These are phyloP conservation scores for Westerdykella ornata DNA, from an alignment of 2,329 filamentous ascomycete genomes.

Conservation along the genomic window DNA sequence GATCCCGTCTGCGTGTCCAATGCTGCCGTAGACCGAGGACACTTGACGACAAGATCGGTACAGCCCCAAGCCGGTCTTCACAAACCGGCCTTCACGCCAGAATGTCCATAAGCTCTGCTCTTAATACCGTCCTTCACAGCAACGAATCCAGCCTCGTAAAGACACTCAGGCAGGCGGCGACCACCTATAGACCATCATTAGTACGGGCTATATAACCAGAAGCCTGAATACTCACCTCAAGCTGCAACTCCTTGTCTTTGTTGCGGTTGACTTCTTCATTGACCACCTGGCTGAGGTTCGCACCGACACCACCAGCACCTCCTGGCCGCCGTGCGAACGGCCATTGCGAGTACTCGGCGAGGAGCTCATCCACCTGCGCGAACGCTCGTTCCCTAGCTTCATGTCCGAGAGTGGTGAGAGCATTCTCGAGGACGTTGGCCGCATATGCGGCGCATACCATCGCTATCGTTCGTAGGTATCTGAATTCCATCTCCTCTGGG, in stretches of 20 bases:
- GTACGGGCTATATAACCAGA: conserved; percentile 5
- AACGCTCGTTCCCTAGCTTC: conserved; percentile 92
- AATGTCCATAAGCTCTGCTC: no score
- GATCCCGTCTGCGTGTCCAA: no score
- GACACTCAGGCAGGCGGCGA: conserved; percentile 92
- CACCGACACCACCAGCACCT: conserved; percentile 76
- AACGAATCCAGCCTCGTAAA: conserved; percentile 96
- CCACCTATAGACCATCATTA: conserved; percentile 49
- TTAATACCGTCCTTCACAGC: conserved; percentile 50
- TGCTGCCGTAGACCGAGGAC: no score
- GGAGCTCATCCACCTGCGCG: conserved; percentile 89
- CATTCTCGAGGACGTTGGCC: conserved; percentile 96
- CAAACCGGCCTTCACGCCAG: not conserved
- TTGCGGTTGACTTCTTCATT: conserved; percentile 76
- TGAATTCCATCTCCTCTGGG: conserved; percentile 88
- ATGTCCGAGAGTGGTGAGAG: conserved; percentile 86
- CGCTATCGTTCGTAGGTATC: conserved; percentile 81
- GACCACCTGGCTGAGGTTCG: conserved; percentile 83
- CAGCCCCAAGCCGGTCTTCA: no score
- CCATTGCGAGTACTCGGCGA: conserved; percentile 96
- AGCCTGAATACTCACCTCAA: conserved; percentile 61
- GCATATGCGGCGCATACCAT: conserved; percentile 99
- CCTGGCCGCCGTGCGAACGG: conserved; percentile 78
- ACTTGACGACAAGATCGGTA: no score
- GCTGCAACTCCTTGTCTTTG: conserved; percentile 91